These are phyloP conservation scores for Pichia sp. DNA, from an alignment of 1,139 yeast species.

Conservation along the genomic window DNA sequence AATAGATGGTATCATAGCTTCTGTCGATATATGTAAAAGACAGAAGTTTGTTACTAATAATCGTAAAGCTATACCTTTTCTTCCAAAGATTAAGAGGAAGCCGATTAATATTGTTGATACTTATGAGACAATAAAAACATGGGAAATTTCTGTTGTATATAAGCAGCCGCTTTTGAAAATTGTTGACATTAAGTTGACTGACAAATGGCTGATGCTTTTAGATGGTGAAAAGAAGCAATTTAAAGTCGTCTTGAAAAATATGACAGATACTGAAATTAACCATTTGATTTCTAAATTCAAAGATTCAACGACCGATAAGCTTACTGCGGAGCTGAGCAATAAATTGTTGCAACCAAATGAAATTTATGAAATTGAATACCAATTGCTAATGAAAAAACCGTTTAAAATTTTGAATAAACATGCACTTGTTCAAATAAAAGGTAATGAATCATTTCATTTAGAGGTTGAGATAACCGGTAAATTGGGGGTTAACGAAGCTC, in stretches of 20 bases:
- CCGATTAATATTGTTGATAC: neutral
- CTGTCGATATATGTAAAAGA: slow-evolving; percentile 40
- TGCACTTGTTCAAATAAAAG: slow-evolving; percentile 22
- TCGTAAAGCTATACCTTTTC: slow-evolving; percentile 1
- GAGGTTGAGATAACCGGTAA: slow-evolving; percentile 65
- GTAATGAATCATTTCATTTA: slow-evolving; percentile 29
- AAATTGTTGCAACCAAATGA: slow-evolving; percentile 52
- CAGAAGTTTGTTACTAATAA: slow-evolving; percentile 32
- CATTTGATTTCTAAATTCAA: slow-evolving; percentile 55
- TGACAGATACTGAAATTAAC: slow-evolving; percentile 50
- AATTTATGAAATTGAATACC: slow-evolving; percentile 70
- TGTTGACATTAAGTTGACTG: slow-evolving; percentile 47
- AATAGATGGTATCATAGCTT: slow-evolving; percentile 40
- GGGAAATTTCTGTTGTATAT: slow-evolving; percentile 40
- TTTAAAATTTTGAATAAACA: slow-evolving; percentile 34
- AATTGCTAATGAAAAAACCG: slow-evolving; percentile 53
- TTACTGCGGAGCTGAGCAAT: slow-evolving; percentile 39
- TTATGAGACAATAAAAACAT: neutral
- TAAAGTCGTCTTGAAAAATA: slow-evolving; percentile 49
- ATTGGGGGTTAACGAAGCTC: slow-evolving; percentile 64
- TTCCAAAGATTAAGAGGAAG: slow-evolving; percentile 4
- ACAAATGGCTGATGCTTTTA: slow-evolving; percentile 68
- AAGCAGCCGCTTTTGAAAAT: slow-evolving; percentile 63
- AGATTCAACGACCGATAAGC: slow-evolving; percentile 69
- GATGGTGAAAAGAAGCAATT: slow-evolving; percentile 67